Percentiles rank a stretch among this genome's conserved stretches.
phyloP scores from a whole-genome alignment of 2,329 filamentous ascomycete genomes.

The Westerdykella ornata region DNA sequence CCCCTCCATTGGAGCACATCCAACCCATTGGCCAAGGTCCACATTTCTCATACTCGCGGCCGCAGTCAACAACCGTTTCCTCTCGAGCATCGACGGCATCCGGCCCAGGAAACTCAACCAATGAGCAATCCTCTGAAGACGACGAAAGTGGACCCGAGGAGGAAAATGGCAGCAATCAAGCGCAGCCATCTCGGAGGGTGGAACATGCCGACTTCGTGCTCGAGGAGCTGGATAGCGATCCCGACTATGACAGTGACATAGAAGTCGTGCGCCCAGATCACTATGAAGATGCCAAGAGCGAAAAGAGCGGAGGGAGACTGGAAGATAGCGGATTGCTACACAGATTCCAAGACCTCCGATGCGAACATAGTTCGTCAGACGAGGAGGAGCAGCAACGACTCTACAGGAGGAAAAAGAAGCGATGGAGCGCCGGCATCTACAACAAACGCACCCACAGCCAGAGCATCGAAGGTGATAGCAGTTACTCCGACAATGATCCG shows the following conservation, averaged over 20 bases:
- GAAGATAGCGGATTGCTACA: conserved; percentile 29
- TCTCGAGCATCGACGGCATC: conserved; percentile 36
- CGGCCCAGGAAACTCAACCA: conserved; percentile 28
- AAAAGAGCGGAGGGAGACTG: conserved; percentile 22
- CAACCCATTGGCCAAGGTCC: conserved; percentile 31
- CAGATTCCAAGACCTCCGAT: conserved; percentile 31
- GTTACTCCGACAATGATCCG: conserved; percentile 38
- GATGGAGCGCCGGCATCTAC: conserved; percentile 39
- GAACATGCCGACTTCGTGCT: conserved; percentile 36
- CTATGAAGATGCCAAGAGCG: conserved; percentile 39
- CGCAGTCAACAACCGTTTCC: conserved; percentile 29
- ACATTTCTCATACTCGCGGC: conserved; percentile 34
- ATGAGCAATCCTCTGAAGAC: conserved; percentile 17
- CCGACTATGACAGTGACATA: conserved; percentile 37
- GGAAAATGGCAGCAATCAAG: conserved; percentile 23
- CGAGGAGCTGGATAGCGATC: conserved; percentile 39
- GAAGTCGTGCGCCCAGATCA: conserved; percentile 42
- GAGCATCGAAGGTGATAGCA: conserved; percentile 41
- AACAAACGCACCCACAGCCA: conserved; percentile 42
- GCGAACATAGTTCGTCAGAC: conserved; percentile 29
- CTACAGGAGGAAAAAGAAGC: conserved; percentile 35
- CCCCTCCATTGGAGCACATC: conserved; percentile 35
- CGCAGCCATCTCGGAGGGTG: conserved; percentile 21
- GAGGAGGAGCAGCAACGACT: conserved; percentile 26
- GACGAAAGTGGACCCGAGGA: conserved; percentile 13